A percentile compares a stretch with the other conserved stretches of the same genome.
Evolutionary conservation across 148 eudicot species (phyloP).

Genomic region (Salicornia ramosissima): DNA sequence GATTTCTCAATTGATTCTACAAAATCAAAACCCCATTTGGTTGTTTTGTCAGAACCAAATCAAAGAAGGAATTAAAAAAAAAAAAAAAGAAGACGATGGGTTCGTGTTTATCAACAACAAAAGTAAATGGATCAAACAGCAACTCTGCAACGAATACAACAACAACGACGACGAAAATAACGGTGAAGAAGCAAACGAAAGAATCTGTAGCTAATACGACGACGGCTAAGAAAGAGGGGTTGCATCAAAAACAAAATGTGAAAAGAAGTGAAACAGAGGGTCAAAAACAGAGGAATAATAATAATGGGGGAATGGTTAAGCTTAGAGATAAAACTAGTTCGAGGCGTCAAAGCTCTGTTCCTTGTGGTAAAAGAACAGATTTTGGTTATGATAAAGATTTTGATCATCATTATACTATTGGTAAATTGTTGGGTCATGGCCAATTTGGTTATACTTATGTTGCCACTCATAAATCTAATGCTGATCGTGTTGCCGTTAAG

Average conservation of each 20-base stretch:
- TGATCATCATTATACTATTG: constrained; percentile 55
- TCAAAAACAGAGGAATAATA: constrained; percentile 9
- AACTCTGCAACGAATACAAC: constrained; percentile 26
- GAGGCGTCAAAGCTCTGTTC: constrained; percentile 36
- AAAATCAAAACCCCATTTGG: neutral
- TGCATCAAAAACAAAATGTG: constrained; percentile 17
- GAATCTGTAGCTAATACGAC: neutral
- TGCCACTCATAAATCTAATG: constrained; percentile 66
- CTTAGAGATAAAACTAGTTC: constrained; percentile 18
- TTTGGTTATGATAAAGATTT: constrained; percentile 86
- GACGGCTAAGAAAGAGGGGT: constrained; percentile 19
- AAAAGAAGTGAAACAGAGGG: constrained; percentile 14
- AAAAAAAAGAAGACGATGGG: constrained; percentile 40
- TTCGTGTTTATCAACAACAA: constrained; percentile 54
- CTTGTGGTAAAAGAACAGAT: constrained; percentile 84
- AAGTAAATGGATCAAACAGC: constrained; percentile 58
- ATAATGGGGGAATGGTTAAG: constrained; percentile 1
- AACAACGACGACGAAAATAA: neutral
- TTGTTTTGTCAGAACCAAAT: no score
- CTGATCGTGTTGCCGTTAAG: constrained; percentile 94
- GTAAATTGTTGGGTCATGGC: constrained; percentile 93
- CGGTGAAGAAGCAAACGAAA: constrained; percentile 13
- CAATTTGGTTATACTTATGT: constrained; percentile 97
- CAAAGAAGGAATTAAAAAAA: no score
- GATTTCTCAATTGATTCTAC: neutral